phyloP scores from a whole-genome alignment of 148 eudicot species.

The Fallopia convolvulus region DNA sequence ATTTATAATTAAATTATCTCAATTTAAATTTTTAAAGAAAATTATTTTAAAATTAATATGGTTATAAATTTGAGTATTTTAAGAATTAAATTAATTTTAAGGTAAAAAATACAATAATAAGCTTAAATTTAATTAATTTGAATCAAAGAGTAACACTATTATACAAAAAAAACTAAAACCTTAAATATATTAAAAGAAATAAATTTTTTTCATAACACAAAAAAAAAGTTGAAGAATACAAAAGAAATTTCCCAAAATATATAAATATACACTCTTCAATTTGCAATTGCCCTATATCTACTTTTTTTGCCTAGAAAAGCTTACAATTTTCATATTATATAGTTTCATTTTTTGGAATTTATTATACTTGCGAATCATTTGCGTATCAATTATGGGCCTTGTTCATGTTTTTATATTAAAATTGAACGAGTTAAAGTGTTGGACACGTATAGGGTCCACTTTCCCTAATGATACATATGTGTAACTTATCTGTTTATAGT shows the following conservation, averaged over 20 bases:
- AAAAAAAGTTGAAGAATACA: too few relatives aligned
- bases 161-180: too few relatives aligned
- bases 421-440: background rate
- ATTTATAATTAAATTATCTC: too few relatives aligned
- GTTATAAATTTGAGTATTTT: too few relatives aligned
- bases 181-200: too few relatives aligned
- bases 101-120: too few relatives aligned
- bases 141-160: too few relatives aligned
- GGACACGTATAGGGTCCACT: background rate
- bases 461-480: background rate
- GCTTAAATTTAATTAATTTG: too few relatives aligned
- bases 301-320: background rate
- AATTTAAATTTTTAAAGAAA: too few relatives aligned
- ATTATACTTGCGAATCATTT: background rate
- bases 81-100: too few relatives aligned
- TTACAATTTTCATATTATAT: background rate
- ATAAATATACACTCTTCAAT: background rate
- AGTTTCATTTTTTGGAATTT: background rate
- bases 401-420: background rate
- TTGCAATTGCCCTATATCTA: background rate
- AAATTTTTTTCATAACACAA: too few relatives aligned
- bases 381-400: constrained; percentile 7
- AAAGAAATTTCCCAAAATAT: background rate
- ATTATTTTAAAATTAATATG: too few relatives aligned
- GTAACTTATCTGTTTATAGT: background rate